Evolutionary conservation across 345 rosid genomes (phyloP), one percentile per base, ranked within the genome.

Genomic region (Hevea brasiliensis): DNA sequence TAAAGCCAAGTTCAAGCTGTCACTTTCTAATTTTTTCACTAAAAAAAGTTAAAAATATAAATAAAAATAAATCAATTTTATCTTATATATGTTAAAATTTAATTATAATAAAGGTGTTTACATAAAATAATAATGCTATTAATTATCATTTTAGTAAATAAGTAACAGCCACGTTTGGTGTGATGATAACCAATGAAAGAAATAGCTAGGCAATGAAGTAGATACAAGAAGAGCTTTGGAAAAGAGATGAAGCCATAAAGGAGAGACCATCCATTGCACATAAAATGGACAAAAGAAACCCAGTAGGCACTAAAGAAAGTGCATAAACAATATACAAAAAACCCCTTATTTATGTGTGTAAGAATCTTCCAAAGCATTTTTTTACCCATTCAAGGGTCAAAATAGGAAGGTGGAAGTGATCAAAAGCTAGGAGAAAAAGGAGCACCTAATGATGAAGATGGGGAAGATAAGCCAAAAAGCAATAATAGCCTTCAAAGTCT

Each of bases 311-410:
- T 47, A 61, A 47, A 58, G 54, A 27, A 76, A 50, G 67, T 60
- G 70, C 56, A 17, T 17, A 18, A 9, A 7, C 35, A 72, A 12
- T 14, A 48, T 18, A 48, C 45, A 17, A 66, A 59, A 45, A 32
- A 57, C 14, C 24, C 1, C 14, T 6, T 23, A 51, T 7, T 13
- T n/a, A 10, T 32, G 41, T 41, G 15, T 17, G 37, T 12, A 73
- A 62, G 77, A 81, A 75, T 68, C 84, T 81, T 78, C 77, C 41
- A 77, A 77, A 81, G 79, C 40, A 23, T 35, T 15, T 32, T 48
- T 48, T 50, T 17, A 50, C n/a, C 4, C 2, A 24, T 35, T 35
- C 10, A 0, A 74, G 55, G 20, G 76, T 61, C 79, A 75, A 67
- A 61, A 75, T 70, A 42, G 66, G 69, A 67, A 35, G 35, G 65